These are phyloP conservation scores for Strigomonas galati DNA, from an alignment of 208 protist species.

Conservation along the genomic window DNA sequence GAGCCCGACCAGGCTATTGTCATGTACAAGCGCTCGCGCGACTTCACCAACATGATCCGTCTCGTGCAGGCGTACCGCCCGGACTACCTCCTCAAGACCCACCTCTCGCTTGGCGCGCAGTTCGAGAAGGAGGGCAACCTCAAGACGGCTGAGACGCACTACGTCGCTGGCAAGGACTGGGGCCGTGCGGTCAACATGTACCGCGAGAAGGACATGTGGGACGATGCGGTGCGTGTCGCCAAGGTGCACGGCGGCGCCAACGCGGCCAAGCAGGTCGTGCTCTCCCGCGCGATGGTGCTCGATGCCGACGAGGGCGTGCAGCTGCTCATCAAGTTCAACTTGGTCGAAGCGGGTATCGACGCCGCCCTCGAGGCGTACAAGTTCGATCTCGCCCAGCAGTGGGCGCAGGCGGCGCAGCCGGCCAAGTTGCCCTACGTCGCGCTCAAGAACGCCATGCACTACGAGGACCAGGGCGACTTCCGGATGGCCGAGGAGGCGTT, in stretches of 20 bases:
- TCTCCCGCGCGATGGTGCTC: slow-evolving; percentile 89
- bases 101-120: slow-evolving; percentile 93
- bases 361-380: slow-evolving; percentile 90
- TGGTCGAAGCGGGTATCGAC: slow-evolving; percentile 95
- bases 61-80: slow-evolving; percentile 91
- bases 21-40: slow-evolving; percentile 94
- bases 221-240: slow-evolving; percentile 97
- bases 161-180: slow-evolving; percentile 94
- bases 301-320: slow-evolving; percentile 94
- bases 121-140: slow-evolving; percentile 94
- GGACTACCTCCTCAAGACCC: slow-evolving; percentile 92
- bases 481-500: slow-evolving; percentile 96
- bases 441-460: slow-evolving; percentile 96
- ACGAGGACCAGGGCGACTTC: slow-evolving; percentile 96
- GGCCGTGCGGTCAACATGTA: slow-evolving; percentile 98
- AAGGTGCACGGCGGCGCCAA: slow-evolving; percentile 93
- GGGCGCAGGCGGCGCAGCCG: slow-evolving; percentile 87
- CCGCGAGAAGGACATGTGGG: slow-evolving; percentile 94
- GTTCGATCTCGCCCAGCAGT: slow-evolving; percentile 95
- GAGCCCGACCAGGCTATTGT: slow-evolving; percentile 96
- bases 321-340: slow-evolving; percentile 93
- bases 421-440: slow-evolving; percentile 95
- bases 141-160: slow-evolving; percentile 94
- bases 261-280: slow-evolving; percentile 93
- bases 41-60: slow-evolving; percentile 93